Evolutionary conservation across 2,329 filamentous ascomycete species (phyloP), one percentile per base, ranked within the genome.

Genomic region (Seiridium unicorne): DNA sequence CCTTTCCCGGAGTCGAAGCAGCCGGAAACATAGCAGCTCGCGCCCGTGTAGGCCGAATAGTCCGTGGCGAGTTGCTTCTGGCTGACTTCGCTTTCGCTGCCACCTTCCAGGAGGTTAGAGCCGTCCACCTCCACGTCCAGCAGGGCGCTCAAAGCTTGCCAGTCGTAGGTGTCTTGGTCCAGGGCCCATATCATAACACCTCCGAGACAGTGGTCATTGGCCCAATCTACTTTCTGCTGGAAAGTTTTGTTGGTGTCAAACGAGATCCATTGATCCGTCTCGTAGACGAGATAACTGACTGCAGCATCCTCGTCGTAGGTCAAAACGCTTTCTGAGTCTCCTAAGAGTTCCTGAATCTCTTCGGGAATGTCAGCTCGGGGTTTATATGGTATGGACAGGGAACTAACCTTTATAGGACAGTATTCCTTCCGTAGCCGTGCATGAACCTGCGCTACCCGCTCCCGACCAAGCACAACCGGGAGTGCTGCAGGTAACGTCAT

Each of bases 191-290:
- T 32, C 51, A 54, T 38, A 11, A 9, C 38, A 8, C 51, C 51
- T 10, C 59, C 59, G 2, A 60, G 53, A n/a, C 59, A 60, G 5
- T 38, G 60, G 31, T n/a, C 10, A 44, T 70, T 68, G 2, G 71
- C 72, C 54, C 65, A 72, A 18, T 74, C 69, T 38, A 63, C 51
- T 66, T 76, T 75, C 55, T 71, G 51, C 59, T 68, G 62, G 56
- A 74, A 63, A 18, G 75, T 74, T 47, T 72, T 62, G 1, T 46
- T 64, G 57, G 76, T 72, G 61, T 79, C 72, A 53, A 64, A 74
- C 1, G 67, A 65, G 1, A 75, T 65, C 73, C 73, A 75, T 55
- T 75, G 67, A 55, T 71, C 62, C 26, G 34, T 26, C 53, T 64
- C 65, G 63, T 63, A 75, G 2, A 60, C 61, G n/a, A 69, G 57